These are phyloP conservation scores for Micractinium sp. DNA, from an alignment of 139 green algal species.

Conservation along the genomic window DNA sequence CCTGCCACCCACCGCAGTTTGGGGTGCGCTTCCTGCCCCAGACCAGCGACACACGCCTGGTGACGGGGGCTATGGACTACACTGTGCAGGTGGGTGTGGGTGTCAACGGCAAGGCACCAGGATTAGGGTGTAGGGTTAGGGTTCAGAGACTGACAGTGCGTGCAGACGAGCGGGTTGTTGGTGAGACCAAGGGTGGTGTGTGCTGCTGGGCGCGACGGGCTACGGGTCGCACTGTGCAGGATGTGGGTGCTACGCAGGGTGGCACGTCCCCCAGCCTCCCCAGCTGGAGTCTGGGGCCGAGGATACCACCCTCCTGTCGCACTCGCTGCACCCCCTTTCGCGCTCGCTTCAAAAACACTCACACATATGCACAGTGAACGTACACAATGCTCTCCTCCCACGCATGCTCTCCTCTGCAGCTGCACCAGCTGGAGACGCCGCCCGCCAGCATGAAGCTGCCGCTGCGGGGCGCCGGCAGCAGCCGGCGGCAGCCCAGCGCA, in stretches of 20 bases:
- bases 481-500: neutral
- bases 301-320: no score
- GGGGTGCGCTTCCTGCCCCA: slow-evolving; percentile 83
- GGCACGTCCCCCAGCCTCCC: no score
- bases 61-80: slow-evolving; percentile 80
- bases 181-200: no score
- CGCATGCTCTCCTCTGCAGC: neutral
- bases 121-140: neutral
- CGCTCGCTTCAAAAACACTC: no score
- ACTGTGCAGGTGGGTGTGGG: slow-evolving; percentile 65
- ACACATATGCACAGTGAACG: no score
- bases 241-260: no score
- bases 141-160: no score
- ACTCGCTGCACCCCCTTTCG: no score
- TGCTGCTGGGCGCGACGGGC: no score
- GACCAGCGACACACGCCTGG: slow-evolving; percentile 56
- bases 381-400: neutral
- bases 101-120: neutral
- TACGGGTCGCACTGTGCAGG: no score
- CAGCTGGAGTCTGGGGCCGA: no score
- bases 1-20: slow-evolving; percentile 55
- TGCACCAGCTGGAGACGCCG: slow-evolving; percentile 5
- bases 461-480: neutral
- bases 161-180: no score
- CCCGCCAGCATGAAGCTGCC: neutral